Conservation (phyloP, 2,329 filamentous ascomycete genomes). For the Elsinoe necatrix region DNA sequence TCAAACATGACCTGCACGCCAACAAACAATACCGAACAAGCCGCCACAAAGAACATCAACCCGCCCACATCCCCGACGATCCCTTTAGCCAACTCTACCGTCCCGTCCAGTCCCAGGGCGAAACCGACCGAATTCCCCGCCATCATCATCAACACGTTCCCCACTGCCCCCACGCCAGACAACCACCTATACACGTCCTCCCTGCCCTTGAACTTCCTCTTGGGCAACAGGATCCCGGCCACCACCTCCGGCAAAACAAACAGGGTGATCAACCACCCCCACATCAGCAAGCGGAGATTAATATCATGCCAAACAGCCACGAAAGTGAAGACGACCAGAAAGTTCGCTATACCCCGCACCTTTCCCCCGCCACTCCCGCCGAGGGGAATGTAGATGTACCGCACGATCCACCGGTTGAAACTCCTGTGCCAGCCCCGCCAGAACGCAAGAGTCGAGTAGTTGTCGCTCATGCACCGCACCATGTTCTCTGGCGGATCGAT, state of each 20-base stretch:
- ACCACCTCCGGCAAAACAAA: conserved; percentile 88
- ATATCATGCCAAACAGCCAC: conserved; percentile 98
- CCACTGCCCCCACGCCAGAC: conserved; percentile 70
- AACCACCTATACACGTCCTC: conserved; percentile 71
- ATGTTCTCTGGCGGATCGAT: conserved; percentile 97
- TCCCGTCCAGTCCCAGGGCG: conserved; percentile 79
- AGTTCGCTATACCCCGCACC: conserved; percentile 60
- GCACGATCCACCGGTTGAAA: conserved; percentile 88
- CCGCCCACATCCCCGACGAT: conserved; percentile 73
- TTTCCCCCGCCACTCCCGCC: conserved; percentile 62
- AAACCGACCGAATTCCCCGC: conserved; percentile 90
- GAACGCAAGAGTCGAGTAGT: conserved; percentile 82
- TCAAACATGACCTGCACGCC: conserved; percentile 96
- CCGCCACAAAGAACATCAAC: conserved; percentile 60
- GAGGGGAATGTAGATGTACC: conserved; percentile 88
- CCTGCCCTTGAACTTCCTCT: conserved; percentile 57
- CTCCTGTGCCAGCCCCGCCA: conserved; percentile 95
- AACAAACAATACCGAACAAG: conserved; percentile 69
- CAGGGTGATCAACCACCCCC: conserved; percentile 92
- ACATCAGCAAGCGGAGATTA: conserved; percentile 77
- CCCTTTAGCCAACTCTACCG: conserved; percentile 65
- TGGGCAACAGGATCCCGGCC: conserved; percentile 63
- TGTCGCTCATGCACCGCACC: conserved; percentile 91
- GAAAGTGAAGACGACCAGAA: conserved; percentile 84
- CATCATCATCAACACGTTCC: conserved; percentile 92